phyloP scores from a whole-genome alignment of 2,329 filamentous ascomycete genomes.

The Penicillium sumatraense region DNA sequence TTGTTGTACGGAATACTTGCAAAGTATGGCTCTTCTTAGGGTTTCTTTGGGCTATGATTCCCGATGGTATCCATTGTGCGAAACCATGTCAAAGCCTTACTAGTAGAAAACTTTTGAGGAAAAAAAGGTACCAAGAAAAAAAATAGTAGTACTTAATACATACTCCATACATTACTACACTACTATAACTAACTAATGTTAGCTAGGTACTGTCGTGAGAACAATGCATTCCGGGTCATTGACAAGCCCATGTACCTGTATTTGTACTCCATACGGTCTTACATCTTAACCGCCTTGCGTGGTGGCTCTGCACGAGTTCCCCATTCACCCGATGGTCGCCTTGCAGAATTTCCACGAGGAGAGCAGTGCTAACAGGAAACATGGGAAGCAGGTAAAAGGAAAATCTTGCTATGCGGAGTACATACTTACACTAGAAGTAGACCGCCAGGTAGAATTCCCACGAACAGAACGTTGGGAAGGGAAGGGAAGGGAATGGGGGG shows the following conservation, averaged over 20 bases:
- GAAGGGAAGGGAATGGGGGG: too few relatives aligned
- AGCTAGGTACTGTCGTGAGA: not conserved
- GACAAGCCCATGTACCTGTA: not conserved
- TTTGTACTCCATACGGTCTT: not conserved
- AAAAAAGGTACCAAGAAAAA: too few relatives aligned
- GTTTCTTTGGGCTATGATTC: slow-evolving; percentile 6
- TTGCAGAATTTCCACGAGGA: slow-evolving; percentile 4
- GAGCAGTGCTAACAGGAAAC: not conserved
- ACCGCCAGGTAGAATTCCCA: not conserved
- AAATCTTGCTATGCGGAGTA: not conserved
- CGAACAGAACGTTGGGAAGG: slow-evolving; percentile 1
- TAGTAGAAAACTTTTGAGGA: not conserved
- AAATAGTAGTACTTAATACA: too few relatives aligned
- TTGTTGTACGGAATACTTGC: not conserved
- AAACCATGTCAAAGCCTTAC: not conserved
- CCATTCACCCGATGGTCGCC: not conserved
- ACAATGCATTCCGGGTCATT: not conserved
- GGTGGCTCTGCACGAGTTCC: slow-evolving; percentile 1
- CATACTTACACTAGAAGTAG: too few relatives aligned
- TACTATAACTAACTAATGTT: too few relatives aligned
- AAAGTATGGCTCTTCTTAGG: slow-evolving; percentile 17
- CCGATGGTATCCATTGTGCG: not conserved
- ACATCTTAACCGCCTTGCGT: slow-evolving; percentile 10
- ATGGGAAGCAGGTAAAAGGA: not conserved
- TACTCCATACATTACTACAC: too few relatives aligned